Conservation (phyloP, 306 rosid genomes). For the Cucurbita argyrosperma region DNA sequence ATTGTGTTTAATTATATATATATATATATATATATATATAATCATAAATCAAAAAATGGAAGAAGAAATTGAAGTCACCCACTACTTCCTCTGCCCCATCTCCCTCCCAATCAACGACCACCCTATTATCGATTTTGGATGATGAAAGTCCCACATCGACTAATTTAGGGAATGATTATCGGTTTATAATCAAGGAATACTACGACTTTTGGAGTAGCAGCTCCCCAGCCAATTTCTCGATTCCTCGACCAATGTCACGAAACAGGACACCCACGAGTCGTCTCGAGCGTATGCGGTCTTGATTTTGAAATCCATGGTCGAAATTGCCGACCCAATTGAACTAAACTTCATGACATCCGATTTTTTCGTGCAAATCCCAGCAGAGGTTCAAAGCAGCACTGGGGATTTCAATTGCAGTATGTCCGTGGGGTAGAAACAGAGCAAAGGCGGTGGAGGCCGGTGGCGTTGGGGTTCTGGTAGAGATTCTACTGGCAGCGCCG, state of each 20-base stretch:
- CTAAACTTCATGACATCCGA: conserved; percentile 14
- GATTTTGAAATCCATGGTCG: conserved; percentile 35
- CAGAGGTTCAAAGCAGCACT: conserved; percentile 43
- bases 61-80: conserved; percentile 58
- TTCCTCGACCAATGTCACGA: conserved; percentile 25
- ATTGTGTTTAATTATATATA: too few species aligned
- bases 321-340: conserved; percentile 20
- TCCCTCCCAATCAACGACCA: conserved; percentile 28
- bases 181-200: too few species aligned
- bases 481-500: conserved; percentile 31
- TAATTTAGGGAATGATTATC: too few species aligned
- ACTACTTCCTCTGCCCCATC: conserved; percentile 61
- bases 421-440: conserved; percentile 50
- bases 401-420: conserved; percentile 20
- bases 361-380: conserved; percentile 28
- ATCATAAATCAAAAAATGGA: conserved; percentile 15
- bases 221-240: too few species aligned
- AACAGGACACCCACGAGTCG: conserved; percentile 37
- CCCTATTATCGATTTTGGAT: too few species aligned
- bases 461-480: conserved; percentile 33
- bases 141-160: too few species aligned
- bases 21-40: too few species aligned
- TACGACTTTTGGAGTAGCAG: too few species aligned
- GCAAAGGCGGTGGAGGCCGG: conserved; percentile 53
- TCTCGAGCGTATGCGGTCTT: conserved; percentile 46